These are phyloP conservation scores for Aureoboletus auriporus DNA, from an alignment of 768 basidiomycete genomes.

Conservation along the genomic window DNA sequence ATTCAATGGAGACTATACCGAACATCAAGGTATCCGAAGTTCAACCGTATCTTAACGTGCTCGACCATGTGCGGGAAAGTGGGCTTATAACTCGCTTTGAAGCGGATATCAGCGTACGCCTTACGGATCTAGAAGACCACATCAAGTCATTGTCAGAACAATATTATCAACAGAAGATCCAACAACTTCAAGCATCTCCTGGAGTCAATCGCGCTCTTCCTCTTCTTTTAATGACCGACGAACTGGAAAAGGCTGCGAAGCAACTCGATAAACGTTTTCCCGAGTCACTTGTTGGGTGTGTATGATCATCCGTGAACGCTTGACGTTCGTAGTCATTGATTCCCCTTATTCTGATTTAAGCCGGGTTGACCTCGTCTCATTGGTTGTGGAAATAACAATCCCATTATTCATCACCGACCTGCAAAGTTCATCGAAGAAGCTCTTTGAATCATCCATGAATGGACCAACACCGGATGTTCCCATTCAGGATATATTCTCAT, in stretches of 20 bases:
- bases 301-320: not conserved
- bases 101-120: slow-evolving; percentile 64
- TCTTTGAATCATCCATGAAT: slow-evolving; percentile 82
- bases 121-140: slow-evolving; percentile 64
- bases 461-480: slow-evolving; percentile 84
- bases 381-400: slow-evolving; percentile 64
- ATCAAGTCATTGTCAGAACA: slow-evolving; percentile 56
- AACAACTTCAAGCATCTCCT: slow-evolving; percentile 60
- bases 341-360: slow-evolving; percentile 31
- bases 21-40: slow-evolving; percentile 70
- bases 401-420: slow-evolving; percentile 67
- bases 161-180: slow-evolving; percentile 60
- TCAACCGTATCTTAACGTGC: slow-evolving; percentile 56
- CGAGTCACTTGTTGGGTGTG: slow-evolving; percentile 76
- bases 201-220: slow-evolving; percentile 82
- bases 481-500: slow-evolving; percentile 84
- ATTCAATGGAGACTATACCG: slow-evolving; percentile 74
- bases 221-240: slow-evolving; percentile 78
- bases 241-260: slow-evolving; percentile 85
- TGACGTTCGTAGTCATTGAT: not conserved
- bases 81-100: slow-evolving; percentile 70
- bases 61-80: slow-evolving; percentile 69
- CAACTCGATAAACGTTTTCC: slow-evolving; percentile 83
- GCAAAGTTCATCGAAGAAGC: slow-evolving; percentile 62
- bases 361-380: slow-evolving; percentile 69